A percentile compares a stretch with the other conserved stretches of the same genome.
Conservation (phyloP, 306 rosid genomes). For the Adenanthera pavonina region DNA sequence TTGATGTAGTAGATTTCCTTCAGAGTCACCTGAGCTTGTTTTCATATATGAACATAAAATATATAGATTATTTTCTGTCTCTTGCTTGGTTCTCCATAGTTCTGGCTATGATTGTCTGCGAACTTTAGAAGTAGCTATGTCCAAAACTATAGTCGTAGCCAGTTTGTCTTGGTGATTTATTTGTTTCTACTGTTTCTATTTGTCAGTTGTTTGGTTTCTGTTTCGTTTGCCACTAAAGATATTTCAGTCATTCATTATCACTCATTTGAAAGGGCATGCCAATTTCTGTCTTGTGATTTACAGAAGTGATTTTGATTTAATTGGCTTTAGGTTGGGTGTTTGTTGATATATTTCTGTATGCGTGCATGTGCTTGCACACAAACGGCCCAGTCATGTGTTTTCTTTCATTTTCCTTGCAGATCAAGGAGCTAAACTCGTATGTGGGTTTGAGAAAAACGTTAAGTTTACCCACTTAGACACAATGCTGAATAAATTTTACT, state of each 20-base stretch:
- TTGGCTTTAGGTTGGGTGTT: background rate
- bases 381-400: constrained; percentile 25
- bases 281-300: constrained; percentile 28
- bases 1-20: background rate
- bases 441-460: constrained; percentile 97
- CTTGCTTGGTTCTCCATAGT: background rate
- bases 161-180: background rate
- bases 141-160: background rate
- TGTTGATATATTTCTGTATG: background rate
- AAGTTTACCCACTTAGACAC: constrained; percentile 40
- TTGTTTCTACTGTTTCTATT: background rate
- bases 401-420: constrained; percentile 61
- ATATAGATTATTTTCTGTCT: background rate
- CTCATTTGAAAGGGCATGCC: constrained; percentile 17
- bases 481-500: background rate
- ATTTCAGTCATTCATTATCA: no score
- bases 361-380: constrained; percentile 22
- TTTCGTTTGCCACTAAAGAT: background rate
- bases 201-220: background rate
- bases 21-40: background rate
- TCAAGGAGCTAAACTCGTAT: constrained; percentile 94
- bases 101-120: background rate
- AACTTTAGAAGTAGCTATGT: background rate
- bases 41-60: background rate
- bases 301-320: constrained; percentile 8